Base-by-base conservation (phyloP, 306 rosid genomes). In the Lotus japonicus region DNA sequence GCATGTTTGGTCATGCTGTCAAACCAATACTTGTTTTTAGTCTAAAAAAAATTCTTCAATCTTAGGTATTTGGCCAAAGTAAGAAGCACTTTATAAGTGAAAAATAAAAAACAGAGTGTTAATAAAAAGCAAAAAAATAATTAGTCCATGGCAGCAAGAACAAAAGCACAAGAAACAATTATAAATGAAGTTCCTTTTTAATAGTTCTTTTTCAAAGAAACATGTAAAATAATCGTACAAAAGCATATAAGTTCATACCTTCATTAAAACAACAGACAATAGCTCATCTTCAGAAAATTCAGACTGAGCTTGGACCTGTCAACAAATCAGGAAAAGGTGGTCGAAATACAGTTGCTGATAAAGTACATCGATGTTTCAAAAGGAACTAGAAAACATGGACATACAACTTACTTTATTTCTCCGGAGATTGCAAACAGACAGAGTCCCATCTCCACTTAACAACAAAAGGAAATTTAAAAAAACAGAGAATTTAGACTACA, bases 241-340 rank as follows among this genome's bases (percentile, higher is more conserved):
- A 61, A 59, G 42, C 55, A 62, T 15, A 41, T 41, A 42, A 62
- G 16, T 52, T 39, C 48, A 43, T 67, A 89, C 98, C 98, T 89
- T 92, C 97, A 89, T 86, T 67, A 89, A 64, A 80, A 92, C 97
- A 68, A 92, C 88, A 39, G 96, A 89, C 33, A 92, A 79, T 58
- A 89, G 79, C 80, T 92, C 98, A 39, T 86, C 97, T 83, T 88
- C 98, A 4, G 97, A 89, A 82, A 86, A 92, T 81, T 92, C 98
- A 55, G 98, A 92, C 57, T 73, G 95, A 48, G 83, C 79, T 70
- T 92, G 94, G 54, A 92, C 86, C 95, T 92, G 71, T 21, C 70
- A 66, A 59, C 38, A 76, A 61, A 62, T 43, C 45, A 80, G 70
- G 62, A 75, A 70, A 46, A 43, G 67, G 21, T 59, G n/a, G n/a